Base-by-base conservation (phyloP, 208 protist genomes). In the Herpetomonas samuelpessoai region DNA sequence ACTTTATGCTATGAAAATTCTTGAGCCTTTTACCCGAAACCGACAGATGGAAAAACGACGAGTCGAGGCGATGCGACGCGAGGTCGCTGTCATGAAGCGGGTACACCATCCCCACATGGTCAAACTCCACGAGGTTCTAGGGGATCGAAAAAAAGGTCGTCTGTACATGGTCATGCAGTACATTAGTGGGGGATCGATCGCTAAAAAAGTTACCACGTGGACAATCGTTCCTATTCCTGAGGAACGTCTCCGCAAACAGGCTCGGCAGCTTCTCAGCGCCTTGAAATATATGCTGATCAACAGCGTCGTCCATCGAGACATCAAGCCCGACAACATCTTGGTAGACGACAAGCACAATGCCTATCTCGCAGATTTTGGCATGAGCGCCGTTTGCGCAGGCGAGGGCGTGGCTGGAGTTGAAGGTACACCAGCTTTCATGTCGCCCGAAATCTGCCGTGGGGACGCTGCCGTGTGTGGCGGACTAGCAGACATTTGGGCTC, bases 101-200 rank as follows among this genome's bases (percentile, higher is more conserved):
- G 50, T 98, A 6, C 44, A 71, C 7, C 96, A 98, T 50, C 69
- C 78, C 0, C 91, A 93, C 66, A 76, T 94, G 44, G 81, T 93
- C 7, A 71, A 79, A 26, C 64, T 99, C 14, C 57, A 89, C 55
- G 97, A 98, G 66, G 93, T 98, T 1, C 85, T 98, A 22, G 91
- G 95, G 50, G 89, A 98, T 65, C 68, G 62, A 29, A 24, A 48
- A 10, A 63, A 65, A 21, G 81, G 92, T 21, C 80, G 73, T n/a
- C 48, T 97, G 22, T 95, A 88, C 54, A 58, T 95, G 44, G 80
- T 94, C 9, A 68, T 94, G 52, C 76, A 92, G 53, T 95, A 92
- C 62, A 65, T 91, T 14, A 41, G 65, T 22, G 56, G 75, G 26
- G 86, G 83, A 18, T 51, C 65, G 24, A 60, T 92, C 18, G 49